Conservation (phyloP, 140 eudicot genomes). For the Oenanthe javanica region DNA sequence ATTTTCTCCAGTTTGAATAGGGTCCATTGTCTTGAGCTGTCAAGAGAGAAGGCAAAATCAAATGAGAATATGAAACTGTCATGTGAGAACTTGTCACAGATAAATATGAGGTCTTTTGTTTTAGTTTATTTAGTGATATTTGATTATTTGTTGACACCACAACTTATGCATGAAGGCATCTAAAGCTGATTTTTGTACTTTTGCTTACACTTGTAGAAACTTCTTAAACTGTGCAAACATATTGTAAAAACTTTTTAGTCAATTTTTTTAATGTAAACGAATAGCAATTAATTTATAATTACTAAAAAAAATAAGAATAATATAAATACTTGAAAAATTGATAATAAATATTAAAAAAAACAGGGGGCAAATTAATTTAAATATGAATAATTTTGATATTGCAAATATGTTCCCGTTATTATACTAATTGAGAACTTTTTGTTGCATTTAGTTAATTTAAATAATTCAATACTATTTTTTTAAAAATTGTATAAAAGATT, state of each 20-base stretch:
- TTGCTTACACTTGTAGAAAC: background rate
- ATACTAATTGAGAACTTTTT: too few relatives aligned
- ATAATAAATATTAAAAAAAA: too few relatives aligned
- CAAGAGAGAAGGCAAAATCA: background rate
- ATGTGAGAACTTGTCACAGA: background rate
- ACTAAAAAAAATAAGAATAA: background rate
- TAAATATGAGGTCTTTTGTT: background rate
- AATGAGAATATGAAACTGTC: background rate
- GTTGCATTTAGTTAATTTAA: too few relatives aligned
- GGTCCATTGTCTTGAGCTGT: background rate
- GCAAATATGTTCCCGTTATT: too few relatives aligned
- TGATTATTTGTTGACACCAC: background rate
- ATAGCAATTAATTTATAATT: too few relatives aligned
- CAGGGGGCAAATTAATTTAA: too few relatives aligned
- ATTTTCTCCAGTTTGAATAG: background rate
- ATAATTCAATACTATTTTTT: too few relatives aligned
- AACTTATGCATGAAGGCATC: background rate
- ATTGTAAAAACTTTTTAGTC: background rate
- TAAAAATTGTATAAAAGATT: too few relatives aligned
- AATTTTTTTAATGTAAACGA: too few relatives aligned
- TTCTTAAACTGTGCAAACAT: background rate
- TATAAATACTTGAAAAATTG: too few relatives aligned
- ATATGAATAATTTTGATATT: too few relatives aligned
- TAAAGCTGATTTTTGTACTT: background rate
- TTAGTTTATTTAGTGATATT: background rate